phyloP scores from a whole-genome alignment of 2,329 filamentous ascomycete genomes.

The Amesomyces nigricolor region DNA sequence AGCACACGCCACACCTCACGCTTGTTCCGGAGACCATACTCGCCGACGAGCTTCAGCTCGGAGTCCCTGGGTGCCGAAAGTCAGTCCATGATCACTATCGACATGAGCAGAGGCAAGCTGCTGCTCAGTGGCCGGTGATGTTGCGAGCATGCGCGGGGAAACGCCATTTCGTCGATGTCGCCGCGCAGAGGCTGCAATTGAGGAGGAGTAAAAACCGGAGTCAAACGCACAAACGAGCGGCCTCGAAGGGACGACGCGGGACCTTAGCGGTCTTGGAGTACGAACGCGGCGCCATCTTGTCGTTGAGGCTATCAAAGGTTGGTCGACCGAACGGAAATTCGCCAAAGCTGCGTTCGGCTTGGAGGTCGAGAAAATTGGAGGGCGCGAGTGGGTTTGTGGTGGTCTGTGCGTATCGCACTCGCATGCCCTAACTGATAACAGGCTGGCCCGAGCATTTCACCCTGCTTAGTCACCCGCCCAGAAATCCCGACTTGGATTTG shows the following conservation, averaged over 20 bases:
- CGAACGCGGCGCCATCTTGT: constrained; percentile 51
- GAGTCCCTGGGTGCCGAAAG: constrained; percentile 71
- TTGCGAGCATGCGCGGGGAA: constrained; percentile 23
- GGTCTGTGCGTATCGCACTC: constrained; percentile 23
- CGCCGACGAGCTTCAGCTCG: constrained; percentile 98
- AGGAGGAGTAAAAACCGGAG: constrained; percentile 18
- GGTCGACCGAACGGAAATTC: constrained; percentile 24
- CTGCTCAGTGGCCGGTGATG: constrained; percentile 86
- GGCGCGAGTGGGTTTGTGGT: constrained; percentile 24
- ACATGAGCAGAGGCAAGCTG: constrained; percentile 98
- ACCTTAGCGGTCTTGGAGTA: constrained; percentile 99
- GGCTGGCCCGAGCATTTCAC: constrained; percentile 4
- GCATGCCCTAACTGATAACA: constrained; percentile 25
- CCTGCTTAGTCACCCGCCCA: constrained; percentile 25
- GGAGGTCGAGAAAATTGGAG: constrained; percentile 22
- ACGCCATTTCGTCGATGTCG: constrained; percentile 48
- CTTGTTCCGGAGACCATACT: constrained; percentile 99
- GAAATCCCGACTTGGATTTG: constrained; percentile 25
- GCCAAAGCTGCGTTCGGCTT: constrained; percentile 2
- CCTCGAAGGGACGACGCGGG: constrained; percentile 92
- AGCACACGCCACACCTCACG: constrained; percentile 99
- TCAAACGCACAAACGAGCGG: constrained; percentile 89
- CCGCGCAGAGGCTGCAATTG: constrained; percentile 70
- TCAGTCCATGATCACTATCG: constrained; percentile 74
- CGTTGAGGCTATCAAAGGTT: constrained; percentile 27